Percentiles rank a stretch among this genome's conserved stretches.
phyloP scores from a whole-genome alignment of 306 rosid species.

The Arachis hypogaea region DNA sequence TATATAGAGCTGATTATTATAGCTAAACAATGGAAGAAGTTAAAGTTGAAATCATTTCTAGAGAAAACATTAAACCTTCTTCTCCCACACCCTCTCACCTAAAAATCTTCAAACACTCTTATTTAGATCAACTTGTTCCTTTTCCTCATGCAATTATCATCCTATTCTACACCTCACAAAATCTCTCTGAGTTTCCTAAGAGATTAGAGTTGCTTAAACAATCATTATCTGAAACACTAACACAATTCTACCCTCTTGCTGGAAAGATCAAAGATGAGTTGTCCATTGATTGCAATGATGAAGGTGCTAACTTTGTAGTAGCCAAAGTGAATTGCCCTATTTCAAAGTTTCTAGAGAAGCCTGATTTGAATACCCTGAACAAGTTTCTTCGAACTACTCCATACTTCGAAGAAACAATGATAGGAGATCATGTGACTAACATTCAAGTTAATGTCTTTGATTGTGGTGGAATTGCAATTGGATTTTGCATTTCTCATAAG shows the following conservation, averaged over 20 bases:
- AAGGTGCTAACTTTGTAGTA: constrained; percentile 41
- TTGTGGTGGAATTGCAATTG: constrained; percentile 62
- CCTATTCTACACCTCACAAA: constrained; percentile 29
- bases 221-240: constrained; percentile 53
- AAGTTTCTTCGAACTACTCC: not conserved
- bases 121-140: constrained; percentile 47
- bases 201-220: constrained; percentile 38
- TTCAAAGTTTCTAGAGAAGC: constrained; percentile 31
- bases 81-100: constrained; percentile 47
- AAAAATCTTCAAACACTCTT: constrained; percentile 37
- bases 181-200: constrained; percentile 10
- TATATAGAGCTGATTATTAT: too few relatives aligned
- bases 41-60: constrained; percentile 42
- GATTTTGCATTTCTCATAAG: constrained; percentile 51
- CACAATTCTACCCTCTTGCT: constrained; percentile 54
- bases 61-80: constrained; percentile 46
- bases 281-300: constrained; percentile 52
- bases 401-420: too few relatives aligned
- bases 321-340: constrained; percentile 38
- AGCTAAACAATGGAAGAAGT: not conserved
- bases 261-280: constrained; percentile 50
- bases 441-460: constrained; percentile 51
- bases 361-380: constrained; percentile 5
- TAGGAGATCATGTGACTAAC: constrained; percentile 5
- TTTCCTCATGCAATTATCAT: constrained; percentile 32